Conservation (phyloP, 1,284 basidiomycete species). For the Athelia sp. region DNA sequence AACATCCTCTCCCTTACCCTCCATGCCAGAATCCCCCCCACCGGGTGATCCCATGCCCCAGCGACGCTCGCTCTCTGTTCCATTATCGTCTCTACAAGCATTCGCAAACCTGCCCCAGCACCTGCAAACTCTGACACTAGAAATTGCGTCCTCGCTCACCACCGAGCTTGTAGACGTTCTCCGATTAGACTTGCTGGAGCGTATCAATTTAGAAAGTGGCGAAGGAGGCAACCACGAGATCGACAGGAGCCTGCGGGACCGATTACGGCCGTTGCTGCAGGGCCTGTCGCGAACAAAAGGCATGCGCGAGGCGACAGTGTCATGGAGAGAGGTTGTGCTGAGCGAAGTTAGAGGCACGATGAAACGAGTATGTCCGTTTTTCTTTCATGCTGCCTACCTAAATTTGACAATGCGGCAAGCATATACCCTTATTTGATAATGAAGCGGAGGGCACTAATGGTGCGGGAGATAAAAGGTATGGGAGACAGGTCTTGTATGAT, state of each 20-base stretch:
- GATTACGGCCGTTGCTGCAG: conserved; percentile 66
- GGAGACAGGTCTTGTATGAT: conserved; percentile 20
- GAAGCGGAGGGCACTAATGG: conserved; percentile 42
- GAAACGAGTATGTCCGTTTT: conserved; percentile 40
- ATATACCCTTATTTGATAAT: conserved; percentile 52
- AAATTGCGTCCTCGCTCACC: conserved; percentile 77
- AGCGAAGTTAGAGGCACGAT: conserved; percentile 61
- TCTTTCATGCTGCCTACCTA: conserved; percentile 8
- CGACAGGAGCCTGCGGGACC: conserved; percentile 44
- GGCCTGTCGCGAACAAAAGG: conserved; percentile 76
- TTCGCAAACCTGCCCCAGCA: conserved; percentile 69
- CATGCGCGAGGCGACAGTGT: conserved; percentile 60
- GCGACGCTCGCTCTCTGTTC: conserved; percentile 28
- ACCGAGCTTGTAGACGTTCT: conserved; percentile 73
- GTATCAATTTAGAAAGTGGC: conserved; percentile 29
- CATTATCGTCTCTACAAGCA: conserved; percentile 63
- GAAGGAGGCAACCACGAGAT: conserved; percentile 26
- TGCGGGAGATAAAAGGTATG: conserved; percentile 31
- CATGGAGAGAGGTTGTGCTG: conserved; percentile 78
- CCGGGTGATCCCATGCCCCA: conserved; percentile 23
- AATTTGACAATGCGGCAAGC: conserved; percentile 29
- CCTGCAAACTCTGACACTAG: conserved; percentile 57
- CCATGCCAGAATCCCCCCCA: conserved; percentile 22
- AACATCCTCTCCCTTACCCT: background rate
- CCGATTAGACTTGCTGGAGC: conserved; percentile 59